These are phyloP conservation scores for Quercus aquifolioides DNA, from an alignment of 306 rosid species.

Conservation along the genomic window DNA sequence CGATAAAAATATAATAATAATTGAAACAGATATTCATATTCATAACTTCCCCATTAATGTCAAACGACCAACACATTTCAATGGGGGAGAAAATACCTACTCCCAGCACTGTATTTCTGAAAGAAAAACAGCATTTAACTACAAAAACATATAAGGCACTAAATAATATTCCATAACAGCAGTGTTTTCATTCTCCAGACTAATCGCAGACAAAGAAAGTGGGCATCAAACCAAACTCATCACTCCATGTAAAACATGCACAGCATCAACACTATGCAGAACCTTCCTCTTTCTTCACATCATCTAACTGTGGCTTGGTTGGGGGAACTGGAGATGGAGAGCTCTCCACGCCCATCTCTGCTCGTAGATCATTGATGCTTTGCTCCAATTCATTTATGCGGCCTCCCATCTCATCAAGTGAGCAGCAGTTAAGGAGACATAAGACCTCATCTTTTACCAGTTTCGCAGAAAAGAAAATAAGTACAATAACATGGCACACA, in stretches of 20 bases:
- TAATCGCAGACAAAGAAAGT: neutral
- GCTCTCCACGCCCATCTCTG: conserved; percentile 94
- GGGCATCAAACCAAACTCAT: conserved; percentile 12
- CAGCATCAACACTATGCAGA: conserved; percentile 38
- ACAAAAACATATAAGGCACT: neutral
- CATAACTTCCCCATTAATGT: neutral
- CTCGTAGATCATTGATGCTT: conserved; percentile 77
- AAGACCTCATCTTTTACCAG: neutral
- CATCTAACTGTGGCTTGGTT: conserved; percentile 52
- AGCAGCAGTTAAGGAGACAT: conserved; percentile 60
- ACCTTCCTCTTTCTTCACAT: conserved; percentile 56
- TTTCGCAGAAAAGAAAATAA: neutral
- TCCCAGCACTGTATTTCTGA: neutral
- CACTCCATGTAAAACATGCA: conserved; percentile 21
- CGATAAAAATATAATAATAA: too few relatives aligned
- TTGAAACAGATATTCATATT: neutral
- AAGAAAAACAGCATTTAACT: neutral
- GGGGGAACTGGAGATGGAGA: conserved; percentile 63
- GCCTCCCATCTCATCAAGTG: conserved; percentile 95
- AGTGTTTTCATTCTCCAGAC: conserved; percentile 3
- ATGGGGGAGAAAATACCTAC: conserved; percentile 1
- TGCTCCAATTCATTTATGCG: conserved; percentile 94
- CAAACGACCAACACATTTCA: neutral
- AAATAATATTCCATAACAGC: neutral
- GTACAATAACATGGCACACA: neutral